A percentile compares a stretch with the other conserved stretches of the same genome.
Conservation (phyloP, 169 alveolate genomes). For the Plasmodium falciparum region DNA sequence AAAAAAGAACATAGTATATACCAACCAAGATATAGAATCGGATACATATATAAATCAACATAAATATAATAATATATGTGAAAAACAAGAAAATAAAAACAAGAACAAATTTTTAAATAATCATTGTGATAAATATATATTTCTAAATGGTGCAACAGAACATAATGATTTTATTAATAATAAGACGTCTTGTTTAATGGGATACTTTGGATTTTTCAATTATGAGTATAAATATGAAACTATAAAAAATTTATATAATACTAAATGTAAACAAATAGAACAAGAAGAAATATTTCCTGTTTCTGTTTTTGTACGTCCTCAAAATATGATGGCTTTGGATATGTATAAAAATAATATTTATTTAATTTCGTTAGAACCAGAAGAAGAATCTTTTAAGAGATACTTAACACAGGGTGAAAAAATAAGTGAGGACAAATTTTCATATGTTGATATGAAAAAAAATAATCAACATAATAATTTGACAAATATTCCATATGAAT, state of each 20-base stretch:
- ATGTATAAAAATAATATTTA: conserved; percentile 16
- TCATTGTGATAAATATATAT: not conserved
- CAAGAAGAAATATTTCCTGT: conserved; percentile 4
- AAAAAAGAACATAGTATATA: not conserved
- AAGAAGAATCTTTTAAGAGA: not conserved
- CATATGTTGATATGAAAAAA: not conserved
- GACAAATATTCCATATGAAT: not conserved
- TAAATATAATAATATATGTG: too few relatives aligned
- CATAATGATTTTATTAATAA: conserved; percentile 37
- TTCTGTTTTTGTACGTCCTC: conserved; percentile 43
- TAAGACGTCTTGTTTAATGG: conserved; percentile 31
- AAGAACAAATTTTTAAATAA: not conserved
- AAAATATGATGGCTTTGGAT: conserved; percentile 37
- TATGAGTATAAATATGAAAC: conserved; percentile 78
- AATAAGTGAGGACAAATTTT: not conserved
- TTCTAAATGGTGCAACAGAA: conserved; percentile 1
- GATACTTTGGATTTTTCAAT: conserved; percentile 79
- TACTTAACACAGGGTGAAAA: not conserved
- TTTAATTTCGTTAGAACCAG: conserved; percentile 24
- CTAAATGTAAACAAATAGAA: not conserved
- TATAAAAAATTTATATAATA: conserved; percentile 30
- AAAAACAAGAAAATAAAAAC: not conserved
- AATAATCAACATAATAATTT: not conserved
- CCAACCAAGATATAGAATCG: too few relatives aligned
- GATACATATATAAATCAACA: too few relatives aligned